These are phyloP conservation scores for Calonectria ilicicola DNA, from an alignment of 2,329 filamentous ascomycete genomes.

Conservation along the genomic window DNA sequence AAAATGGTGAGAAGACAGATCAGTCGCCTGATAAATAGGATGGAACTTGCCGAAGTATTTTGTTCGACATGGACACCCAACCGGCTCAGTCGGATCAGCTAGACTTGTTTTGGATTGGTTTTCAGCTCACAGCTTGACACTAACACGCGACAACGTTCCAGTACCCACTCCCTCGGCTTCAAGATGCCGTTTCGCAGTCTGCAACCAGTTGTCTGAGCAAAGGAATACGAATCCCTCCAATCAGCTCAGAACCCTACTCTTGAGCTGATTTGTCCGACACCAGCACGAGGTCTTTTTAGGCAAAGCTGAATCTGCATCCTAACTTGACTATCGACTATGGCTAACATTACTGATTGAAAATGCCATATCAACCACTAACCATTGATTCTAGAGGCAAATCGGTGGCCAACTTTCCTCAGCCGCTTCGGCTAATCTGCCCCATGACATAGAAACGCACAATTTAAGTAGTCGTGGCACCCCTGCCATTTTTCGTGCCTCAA, in stretches of 20 bases:
- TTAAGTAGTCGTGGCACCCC: background rate
- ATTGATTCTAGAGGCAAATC: background rate
- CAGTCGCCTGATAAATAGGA: background rate
- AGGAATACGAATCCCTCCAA: background rate
- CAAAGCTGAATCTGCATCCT: background rate
- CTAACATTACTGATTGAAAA: background rate
- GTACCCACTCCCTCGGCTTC: background rate
- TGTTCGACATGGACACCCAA: background rate
- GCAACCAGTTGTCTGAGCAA: background rate
- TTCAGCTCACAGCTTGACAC: background rate
- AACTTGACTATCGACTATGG: background rate
- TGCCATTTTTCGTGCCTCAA: background rate
- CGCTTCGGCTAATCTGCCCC: too few species aligned
- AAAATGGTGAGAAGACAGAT: too few species aligned
- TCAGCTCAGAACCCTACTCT: background rate
- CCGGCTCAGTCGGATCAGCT: background rate
- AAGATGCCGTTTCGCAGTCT: background rate
- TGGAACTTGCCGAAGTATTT: background rate
- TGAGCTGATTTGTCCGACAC: background rate
- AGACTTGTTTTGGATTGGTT: background rate
- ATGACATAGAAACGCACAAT: background rate
- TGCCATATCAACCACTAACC: background rate
- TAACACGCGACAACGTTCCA: background rate
- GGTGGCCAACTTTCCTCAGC: background rate
- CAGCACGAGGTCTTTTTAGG: background rate